phyloP scores from a whole-genome alignment of 2,329 filamentous ascomycete genomes.

The Nemania sp. region DNA sequence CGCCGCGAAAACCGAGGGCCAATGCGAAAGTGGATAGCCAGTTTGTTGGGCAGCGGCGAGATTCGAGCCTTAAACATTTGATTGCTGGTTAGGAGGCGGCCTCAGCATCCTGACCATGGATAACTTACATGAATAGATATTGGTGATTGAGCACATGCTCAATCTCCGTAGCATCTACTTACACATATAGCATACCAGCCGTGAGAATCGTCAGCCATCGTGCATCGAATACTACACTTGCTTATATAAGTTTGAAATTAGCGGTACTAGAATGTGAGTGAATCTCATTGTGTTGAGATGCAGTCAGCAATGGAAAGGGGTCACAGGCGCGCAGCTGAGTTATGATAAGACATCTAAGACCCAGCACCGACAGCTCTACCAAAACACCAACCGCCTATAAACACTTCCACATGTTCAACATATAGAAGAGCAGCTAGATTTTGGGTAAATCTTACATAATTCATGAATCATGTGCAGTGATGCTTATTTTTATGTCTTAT shows the following conservation, averaged over 20 bases:
- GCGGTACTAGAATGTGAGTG: not conserved
- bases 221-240: not conserved
- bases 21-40: conserved; percentile 23
- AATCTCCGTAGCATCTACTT: not conserved
- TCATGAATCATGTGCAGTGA: not conserved
- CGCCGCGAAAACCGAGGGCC: conserved; percentile 7
- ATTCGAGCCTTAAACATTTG: conserved; percentile 21
- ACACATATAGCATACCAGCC: not conserved
- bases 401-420: not conserved
- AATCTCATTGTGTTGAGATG: not conserved
- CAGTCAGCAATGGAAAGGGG: not conserved
- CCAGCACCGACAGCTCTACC: not conserved
- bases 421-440: not conserved
- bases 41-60: conserved; percentile 20
- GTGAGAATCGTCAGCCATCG: not conserved
- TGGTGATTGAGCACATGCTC: not conserved
- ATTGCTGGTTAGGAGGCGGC: conserved; percentile 1
- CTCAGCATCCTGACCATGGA: not conserved
- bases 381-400: not conserved
- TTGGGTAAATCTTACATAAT: not conserved
- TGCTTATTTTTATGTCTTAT: not conserved
- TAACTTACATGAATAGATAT: not conserved
- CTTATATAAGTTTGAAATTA: not conserved
- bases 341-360: not conserved
- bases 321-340: not conserved